phyloP scores from a whole-genome alignment of 768 basidiomycete genomes.

The Leucogyrophana mollusca region DNA sequence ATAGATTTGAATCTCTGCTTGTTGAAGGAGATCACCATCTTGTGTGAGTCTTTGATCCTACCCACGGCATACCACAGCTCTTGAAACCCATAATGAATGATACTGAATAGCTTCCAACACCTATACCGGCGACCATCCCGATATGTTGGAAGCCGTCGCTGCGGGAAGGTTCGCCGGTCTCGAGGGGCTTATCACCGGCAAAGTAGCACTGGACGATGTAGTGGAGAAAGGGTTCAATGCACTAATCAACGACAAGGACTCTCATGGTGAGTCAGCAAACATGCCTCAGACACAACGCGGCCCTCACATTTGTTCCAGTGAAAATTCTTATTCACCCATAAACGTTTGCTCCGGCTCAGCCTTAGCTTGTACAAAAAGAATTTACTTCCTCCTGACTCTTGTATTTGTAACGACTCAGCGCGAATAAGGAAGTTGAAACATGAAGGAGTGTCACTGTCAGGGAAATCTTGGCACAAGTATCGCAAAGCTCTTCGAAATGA shows the following conservation, averaged over 20 bases:
- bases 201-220: slow-evolving; percentile 40
- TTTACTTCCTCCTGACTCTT: too few relatives aligned
- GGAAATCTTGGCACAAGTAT: too few relatives aligned
- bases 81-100: background rate
- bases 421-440: too few relatives aligned
- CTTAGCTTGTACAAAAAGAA: too few relatives aligned
- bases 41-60: slow-evolving; percentile 24
- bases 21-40: slow-evolving; percentile 37
- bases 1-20: slow-evolving; percentile 38
- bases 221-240: slow-evolving; percentile 42
- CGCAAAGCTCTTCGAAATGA: too few relatives aligned
- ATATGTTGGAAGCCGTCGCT: slow-evolving; percentile 38
- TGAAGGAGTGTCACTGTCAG: too few relatives aligned
- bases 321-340: slow-evolving; percentile 35
- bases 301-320: slow-evolving; percentile 17
- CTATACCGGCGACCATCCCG: slow-evolving; percentile 38
- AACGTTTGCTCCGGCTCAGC: too few relatives aligned
- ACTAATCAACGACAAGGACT: slow-evolving; percentile 39
- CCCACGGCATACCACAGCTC: background rate
- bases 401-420: too few relatives aligned
- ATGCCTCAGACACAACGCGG: background rate
- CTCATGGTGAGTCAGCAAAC: slow-evolving; percentile 32
- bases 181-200: slow-evolving; percentile 41
- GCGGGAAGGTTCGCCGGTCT: slow-evolving; percentile 37
- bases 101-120: slow-evolving; percentile 29